These are phyloP conservation scores for Melampsora larici-populina DNA, from an alignment of 1,284 basidiomycete species.

Conservation along the genomic window DNA sequence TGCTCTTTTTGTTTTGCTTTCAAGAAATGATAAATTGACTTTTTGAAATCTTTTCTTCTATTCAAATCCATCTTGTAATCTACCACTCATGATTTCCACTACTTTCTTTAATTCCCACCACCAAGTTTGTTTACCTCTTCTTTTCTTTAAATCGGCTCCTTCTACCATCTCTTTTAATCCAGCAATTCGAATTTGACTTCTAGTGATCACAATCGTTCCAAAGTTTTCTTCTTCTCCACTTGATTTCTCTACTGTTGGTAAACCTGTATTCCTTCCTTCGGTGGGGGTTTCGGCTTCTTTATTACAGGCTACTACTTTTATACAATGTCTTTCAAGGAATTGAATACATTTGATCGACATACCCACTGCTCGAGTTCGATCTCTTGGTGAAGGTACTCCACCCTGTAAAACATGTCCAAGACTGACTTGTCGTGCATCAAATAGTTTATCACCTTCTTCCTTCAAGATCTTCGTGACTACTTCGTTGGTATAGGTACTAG, in stretches of 20 bases:
- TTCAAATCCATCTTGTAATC: constrained; percentile 14
- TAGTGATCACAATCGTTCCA: constrained; percentile 82
- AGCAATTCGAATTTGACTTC: constrained; percentile 73
- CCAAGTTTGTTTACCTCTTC: constrained; percentile 76
- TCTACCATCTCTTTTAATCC: constrained; percentile 75
- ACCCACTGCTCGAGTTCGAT: constrained; percentile 84
- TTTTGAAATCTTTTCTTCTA: background rate
- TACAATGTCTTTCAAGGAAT: constrained; percentile 82
- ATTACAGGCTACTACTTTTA: constrained; percentile 48
- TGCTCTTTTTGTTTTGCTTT: too few species aligned
- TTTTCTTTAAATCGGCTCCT: constrained; percentile 84
- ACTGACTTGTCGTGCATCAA: constrained; percentile 87
- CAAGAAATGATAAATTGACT: too few species aligned
- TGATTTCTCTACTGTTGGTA: constrained; percentile 42
- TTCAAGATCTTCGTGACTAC: constrained; percentile 89
- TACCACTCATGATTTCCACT: constrained; percentile 63
- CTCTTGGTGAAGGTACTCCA: constrained; percentile 86
- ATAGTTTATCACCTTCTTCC: constrained; percentile 85
- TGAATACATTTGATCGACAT: constrained; percentile 87
- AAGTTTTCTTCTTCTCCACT: constrained; percentile 60
- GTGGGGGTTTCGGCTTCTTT: constrained; percentile 23
- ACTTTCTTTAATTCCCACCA: constrained; percentile 71
- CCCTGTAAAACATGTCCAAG: constrained; percentile 96
- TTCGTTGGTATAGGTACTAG: constrained; percentile 83
- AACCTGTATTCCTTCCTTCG: constrained; percentile 47